Evolutionary conservation across 2,329 filamentous ascomycete species (phyloP).

Genomic region (Hymenoscyphus repandus): DNA sequence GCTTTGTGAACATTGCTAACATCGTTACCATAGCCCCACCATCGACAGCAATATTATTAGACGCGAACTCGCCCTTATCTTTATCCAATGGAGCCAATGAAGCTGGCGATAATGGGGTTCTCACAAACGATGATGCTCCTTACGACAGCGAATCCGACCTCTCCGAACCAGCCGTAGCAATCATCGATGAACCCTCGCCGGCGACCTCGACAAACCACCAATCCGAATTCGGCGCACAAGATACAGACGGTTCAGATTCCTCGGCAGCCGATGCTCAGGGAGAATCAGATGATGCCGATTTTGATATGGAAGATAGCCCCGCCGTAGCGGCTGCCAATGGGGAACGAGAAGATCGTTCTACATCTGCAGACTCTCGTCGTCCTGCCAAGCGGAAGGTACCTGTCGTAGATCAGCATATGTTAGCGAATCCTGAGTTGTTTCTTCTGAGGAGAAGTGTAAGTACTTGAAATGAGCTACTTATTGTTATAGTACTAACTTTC

Average conservation of each 20-base stretch:
- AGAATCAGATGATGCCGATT: constrained; percentile 67
- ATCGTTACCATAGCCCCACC: constrained; percentile 49
- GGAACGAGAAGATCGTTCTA: constrained; percentile 49
- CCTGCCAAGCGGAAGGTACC: constrained; percentile 67
- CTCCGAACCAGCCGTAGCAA: constrained; percentile 62
- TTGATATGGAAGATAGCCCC: constrained; percentile 61
- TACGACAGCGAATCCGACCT: constrained; percentile 69
- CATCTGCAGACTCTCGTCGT: constrained; percentile 65
- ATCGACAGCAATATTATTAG: constrained; percentile 56
- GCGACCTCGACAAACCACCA: constrained; percentile 39
- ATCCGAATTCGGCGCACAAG: constrained; percentile 29
- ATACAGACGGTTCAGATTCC: constrained; percentile 27
- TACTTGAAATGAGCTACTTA: constrained; percentile 31
- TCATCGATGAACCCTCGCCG: constrained; percentile 44
- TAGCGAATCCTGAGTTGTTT: constrained; percentile 90
- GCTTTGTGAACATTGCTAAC: constrained; percentile 37
- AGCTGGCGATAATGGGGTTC: constrained; percentile 43
- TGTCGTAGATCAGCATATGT: constrained; percentile 73
- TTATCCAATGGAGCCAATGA: constrained; percentile 63
- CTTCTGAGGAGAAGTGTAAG: constrained; percentile 88
- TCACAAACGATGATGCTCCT: constrained; percentile 36
- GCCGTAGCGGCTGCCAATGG: constrained; percentile 44
- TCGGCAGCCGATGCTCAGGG: constrained; percentile 38
- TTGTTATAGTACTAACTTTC: constrained; percentile 15
- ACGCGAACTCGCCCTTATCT: constrained; percentile 56